Base-by-base conservation (phyloP, 495 filamentous ascomycete genomes). In the Cairneyella variabilis region DNA sequence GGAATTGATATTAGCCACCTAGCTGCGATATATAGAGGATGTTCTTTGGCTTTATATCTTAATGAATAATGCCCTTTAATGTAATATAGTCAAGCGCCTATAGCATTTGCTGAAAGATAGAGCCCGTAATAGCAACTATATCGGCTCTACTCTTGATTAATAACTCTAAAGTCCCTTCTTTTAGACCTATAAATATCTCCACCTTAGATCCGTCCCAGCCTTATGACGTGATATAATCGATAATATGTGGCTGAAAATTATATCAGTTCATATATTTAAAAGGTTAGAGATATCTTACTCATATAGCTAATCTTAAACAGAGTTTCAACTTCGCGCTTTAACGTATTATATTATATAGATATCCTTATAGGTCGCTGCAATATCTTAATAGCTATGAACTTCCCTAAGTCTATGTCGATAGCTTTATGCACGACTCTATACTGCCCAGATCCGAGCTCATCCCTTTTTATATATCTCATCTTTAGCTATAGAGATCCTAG, bases 321-420 rank as follows among this genome's bases (percentile, higher is more conserved):
- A 48, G 53, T 56, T 56, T 56, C 45, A 3, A 51, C 53, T 56
- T 51, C 43, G 43, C 53, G 53, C 45, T 56, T 56, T 57, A 57
- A 60, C 10, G 21, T 57, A 32, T 32, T 7, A 32, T 32, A 14
- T 49, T 59, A 18, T 28, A 55, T n/a, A 50, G 56, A 61, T 59
- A 20, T 25, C 44, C 28, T 21, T 27, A 30, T 10, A 61, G 56
- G 50, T 38, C 27, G 38, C 38, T 54, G 9, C 25, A 62, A 32
- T 62, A 51, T 51, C 41, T 59, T 59, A 28, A 62, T 57, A 51
- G 57, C 51, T 28, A 62, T 59, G 27, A 59, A 45, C 48, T 58
- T 62, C 48, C 59, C 59, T 28, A 50, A 59, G 56, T 62, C 59
- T 25, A 56, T 50, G 40, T 62, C 36, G 49, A 62, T 56, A 32